Conservation (phyloP, 805 yeast genomes). For the Candida tammaniensis region DNA sequence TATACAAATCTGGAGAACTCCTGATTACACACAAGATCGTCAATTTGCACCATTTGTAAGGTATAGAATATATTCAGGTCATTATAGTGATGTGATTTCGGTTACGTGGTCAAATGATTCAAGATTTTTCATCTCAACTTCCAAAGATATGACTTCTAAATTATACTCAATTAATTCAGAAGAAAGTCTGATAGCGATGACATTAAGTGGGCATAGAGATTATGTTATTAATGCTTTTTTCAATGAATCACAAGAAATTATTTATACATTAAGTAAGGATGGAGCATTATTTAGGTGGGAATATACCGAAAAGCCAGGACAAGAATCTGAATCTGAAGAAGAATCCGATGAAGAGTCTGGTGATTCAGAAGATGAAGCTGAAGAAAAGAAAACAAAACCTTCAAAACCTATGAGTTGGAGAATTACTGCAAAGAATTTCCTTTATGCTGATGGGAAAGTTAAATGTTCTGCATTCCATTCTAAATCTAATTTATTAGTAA, state of each 20-base stretch:
- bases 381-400: conserved; percentile 38
- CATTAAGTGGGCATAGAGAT: conserved; percentile 91
- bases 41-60: conserved; percentile 96
- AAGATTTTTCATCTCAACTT: conserved; percentile 78
- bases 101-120: conserved; percentile 90
- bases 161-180: conserved; percentile 72
- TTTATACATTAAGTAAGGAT: conserved; percentile 89
- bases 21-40: conserved; percentile 73
- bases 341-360: conserved; percentile 31
- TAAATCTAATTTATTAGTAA: conserved; percentile 65
- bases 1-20: conserved; percentile 92
- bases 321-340: conserved; percentile 39
- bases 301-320: conserved; percentile 58
- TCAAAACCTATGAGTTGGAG: conserved; percentile 63
- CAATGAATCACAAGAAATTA: conserved; percentile 80
- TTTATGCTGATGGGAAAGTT: conserved; percentile 67
- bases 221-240: conserved; percentile 85
- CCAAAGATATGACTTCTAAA: conserved; percentile 87
- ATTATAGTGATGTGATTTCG: conserved; percentile 74
- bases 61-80: conserved; percentile 89
- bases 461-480: conserved; percentile 85
- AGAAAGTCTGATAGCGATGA: conserved; percentile 71
- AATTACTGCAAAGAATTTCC: conserved; percentile 73
- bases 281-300: conserved; percentile 95
- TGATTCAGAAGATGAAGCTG: conserved; percentile 37